Conservation (phyloP, 2,329 filamentous ascomycete species). For the Ascochyta fabae region DNA sequence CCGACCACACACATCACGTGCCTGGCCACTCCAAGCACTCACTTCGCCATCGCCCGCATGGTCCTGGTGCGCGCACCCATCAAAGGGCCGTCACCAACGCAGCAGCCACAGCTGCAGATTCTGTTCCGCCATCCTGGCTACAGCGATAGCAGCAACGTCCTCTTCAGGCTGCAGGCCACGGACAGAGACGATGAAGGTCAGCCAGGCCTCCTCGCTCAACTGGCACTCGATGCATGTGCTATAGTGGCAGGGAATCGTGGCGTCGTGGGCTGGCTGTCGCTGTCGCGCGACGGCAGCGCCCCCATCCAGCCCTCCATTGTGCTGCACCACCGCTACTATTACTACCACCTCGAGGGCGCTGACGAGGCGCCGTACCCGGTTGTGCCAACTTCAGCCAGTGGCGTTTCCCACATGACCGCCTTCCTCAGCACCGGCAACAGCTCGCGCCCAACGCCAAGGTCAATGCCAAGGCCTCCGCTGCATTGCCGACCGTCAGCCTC, state of each 20-base stretch:
- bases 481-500: neutral
- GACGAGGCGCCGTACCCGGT: constrained; percentile 9
- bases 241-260: constrained; percentile 8
- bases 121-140: constrained; percentile 19
- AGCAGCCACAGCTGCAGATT: constrained; percentile 9
- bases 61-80: constrained; percentile 9
- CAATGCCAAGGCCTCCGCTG: neutral
- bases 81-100: neutral
- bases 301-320: constrained; percentile 12
- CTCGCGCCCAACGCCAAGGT: neutral
- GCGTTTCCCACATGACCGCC: constrained; percentile 10
- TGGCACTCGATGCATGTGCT: constrained; percentile 17
- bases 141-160: constrained; percentile 14
- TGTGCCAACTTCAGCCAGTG: constrained; percentile 14
- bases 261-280: constrained; percentile 8
- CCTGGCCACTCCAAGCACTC: too few species aligned
- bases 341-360: constrained; percentile 10
- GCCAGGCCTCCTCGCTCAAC: constrained; percentile 13
- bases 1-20: too few species aligned
- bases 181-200: constrained; percentile 10
- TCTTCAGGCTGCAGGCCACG: constrained; percentile 14
- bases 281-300: constrained; percentile 4
- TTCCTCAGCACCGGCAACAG: constrained; percentile 12
- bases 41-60: neutral
- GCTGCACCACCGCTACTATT: constrained; percentile 11